Evolutionary conservation across 306 rosid genomes (phyloP).

Genomic region (Trichosanthes cucumerina): DNA sequence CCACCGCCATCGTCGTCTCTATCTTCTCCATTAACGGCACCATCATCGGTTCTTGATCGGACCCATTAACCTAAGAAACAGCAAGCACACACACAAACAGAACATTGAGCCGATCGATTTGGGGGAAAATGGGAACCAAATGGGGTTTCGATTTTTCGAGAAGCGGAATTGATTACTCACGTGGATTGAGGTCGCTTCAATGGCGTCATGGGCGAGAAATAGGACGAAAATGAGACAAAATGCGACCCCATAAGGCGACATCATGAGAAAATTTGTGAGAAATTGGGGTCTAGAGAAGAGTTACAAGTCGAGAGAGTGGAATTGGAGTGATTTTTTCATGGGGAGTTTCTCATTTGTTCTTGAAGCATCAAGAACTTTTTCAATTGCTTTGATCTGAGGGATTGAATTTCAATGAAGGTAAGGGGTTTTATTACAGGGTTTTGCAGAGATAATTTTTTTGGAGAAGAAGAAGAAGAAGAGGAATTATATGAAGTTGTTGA

Average conservation of each 20-base stretch:
- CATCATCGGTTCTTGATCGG: constrained; percentile 33
- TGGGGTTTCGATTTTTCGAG: not conserved
- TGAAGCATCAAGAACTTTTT: not conserved
- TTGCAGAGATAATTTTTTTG: not conserved
- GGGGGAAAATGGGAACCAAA: not conserved
- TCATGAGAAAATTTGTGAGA: constrained; percentile 27
- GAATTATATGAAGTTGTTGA: not conserved
- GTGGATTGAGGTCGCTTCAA: constrained; percentile 37
- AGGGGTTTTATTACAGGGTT: not conserved
- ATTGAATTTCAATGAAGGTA: not conserved
- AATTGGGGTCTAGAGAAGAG: constrained; percentile 7
- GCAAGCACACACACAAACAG: not conserved
- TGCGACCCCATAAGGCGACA: constrained; percentile 44
- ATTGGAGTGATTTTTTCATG: not conserved
- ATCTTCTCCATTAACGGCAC: constrained; percentile 47
- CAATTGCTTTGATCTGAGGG: not conserved
- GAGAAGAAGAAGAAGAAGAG: not conserved
- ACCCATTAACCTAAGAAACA: constrained; percentile 60
- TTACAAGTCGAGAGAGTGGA: not conserved
- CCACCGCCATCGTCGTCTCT: constrained; percentile 40
- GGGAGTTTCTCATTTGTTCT: not conserved
- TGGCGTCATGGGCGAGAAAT: constrained; percentile 29
- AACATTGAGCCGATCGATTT: constrained; percentile 4
- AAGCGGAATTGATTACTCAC: constrained; percentile 28
- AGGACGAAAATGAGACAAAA: constrained; percentile 48